These are phyloP conservation scores for Podospora sp. DNA, from an alignment of 495 filamentous ascomycete genomes.

Conservation along the genomic window DNA sequence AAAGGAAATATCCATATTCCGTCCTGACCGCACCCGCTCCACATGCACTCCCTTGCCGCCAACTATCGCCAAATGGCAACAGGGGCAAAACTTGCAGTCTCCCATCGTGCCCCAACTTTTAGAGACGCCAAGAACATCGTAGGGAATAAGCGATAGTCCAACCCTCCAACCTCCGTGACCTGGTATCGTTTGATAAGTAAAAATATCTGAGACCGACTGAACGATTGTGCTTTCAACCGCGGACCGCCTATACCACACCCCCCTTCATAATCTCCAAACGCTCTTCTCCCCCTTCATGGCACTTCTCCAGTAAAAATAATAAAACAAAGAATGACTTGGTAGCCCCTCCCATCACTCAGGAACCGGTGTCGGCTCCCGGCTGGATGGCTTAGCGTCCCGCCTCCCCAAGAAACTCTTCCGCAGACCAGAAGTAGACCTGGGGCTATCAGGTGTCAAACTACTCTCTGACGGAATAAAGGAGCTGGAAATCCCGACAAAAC, in stretches of 20 bases:
- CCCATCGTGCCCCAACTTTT: neutral
- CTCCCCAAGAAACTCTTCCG: slow-evolving; percentile 56
- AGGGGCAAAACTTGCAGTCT: neutral
- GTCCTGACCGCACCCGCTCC: neutral
- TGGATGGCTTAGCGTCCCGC: slow-evolving; percentile 34
- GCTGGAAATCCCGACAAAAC: slow-evolving; percentile 68
- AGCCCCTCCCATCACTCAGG: neutral
- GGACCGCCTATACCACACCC: neutral
- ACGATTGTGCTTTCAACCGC: neutral
- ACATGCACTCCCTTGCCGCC: neutral
- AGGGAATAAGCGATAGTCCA: neutral
- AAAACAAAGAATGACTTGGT: neutral
- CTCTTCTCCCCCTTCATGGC: neutral
- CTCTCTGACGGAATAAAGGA: slow-evolving; percentile 51
- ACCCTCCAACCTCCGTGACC: neutral
- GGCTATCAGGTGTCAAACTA: slow-evolving; percentile 52
- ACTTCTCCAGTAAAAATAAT: neutral
- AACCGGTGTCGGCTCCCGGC: neutral
- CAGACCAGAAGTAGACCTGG: slow-evolving; percentile 56
- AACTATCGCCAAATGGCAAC: neutral
- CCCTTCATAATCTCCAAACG: neutral
- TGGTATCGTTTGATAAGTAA: neutral
- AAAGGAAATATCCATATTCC: neutral
- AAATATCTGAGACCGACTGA: neutral
- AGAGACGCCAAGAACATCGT: neutral